Evolutionary conservation across 768 basidiomycete genomes (phyloP).

Genomic region (Leucocoprinus leucothites): DNA sequence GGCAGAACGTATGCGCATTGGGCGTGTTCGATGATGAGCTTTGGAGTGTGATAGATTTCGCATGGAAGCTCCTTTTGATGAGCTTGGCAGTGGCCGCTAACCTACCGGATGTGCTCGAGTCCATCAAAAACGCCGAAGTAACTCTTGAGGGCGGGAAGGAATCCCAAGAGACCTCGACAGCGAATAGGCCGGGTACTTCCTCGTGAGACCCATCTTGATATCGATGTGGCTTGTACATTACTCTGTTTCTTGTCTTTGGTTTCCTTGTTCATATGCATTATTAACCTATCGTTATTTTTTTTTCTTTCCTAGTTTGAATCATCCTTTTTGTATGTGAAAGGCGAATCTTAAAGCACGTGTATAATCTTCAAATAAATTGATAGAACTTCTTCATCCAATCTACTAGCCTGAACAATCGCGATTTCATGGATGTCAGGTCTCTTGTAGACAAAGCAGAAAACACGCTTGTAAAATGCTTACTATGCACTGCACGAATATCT

Average conservation of each 20-base stretch:
- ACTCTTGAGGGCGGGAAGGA: neutral
- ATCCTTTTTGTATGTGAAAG: too few species aligned
- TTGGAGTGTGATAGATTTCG: constrained; percentile 64
- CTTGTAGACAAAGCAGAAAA: too few species aligned
- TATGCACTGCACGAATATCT: too few species aligned
- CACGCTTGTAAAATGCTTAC: too few species aligned
- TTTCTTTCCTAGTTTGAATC: neutral
- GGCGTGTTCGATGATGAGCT: constrained; percentile 63
- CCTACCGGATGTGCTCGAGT: constrained; percentile 19
- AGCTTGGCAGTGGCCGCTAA: constrained; percentile 54
- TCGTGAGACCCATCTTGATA: neutral
- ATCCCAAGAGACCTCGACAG: neutral
- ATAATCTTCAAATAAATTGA: too few species aligned
- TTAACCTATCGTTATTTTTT: constrained; percentile 8
- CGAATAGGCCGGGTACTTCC: too few species aligned
- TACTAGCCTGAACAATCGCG: too few species aligned
- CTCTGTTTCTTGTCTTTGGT: neutral
- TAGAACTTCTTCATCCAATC: too few species aligned
- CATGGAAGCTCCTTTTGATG: constrained; percentile 65
- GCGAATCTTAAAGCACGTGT: neutral
- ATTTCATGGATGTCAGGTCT: too few species aligned
- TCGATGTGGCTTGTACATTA: neutral
- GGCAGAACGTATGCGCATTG: constrained; percentile 70
- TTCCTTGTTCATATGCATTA: neutral
- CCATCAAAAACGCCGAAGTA: neutral